phyloP scores from a whole-genome alignment of 495 filamentous ascomycete genomes.

The Penicillium lividum region DNA sequence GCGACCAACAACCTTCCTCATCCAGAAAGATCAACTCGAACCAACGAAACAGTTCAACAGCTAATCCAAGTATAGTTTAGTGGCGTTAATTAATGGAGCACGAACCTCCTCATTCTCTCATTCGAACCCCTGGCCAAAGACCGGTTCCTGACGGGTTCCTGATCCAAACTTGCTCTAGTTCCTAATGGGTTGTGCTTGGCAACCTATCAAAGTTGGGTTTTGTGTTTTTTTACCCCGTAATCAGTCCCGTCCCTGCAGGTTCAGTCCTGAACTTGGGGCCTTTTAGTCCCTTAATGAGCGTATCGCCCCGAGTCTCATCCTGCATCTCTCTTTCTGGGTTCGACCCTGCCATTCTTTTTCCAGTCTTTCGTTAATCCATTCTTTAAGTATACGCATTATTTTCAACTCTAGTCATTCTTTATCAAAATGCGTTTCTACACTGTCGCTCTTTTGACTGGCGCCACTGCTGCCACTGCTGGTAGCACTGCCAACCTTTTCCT shows the following conservation, averaged over 20 bases:
- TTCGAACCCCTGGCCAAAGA: not conserved
- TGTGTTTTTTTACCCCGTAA: not conserved
- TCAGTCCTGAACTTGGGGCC: not conserved
- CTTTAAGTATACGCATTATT: slow-evolving; percentile 14
- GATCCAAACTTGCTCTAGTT: slow-evolving; percentile 3
- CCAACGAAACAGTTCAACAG: not conserved
- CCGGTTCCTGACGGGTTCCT: slow-evolving; percentile 7
- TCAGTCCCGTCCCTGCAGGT: not conserved
- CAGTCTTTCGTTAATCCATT: slow-evolving; percentile 13
- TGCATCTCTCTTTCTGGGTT: not conserved
- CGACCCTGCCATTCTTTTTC: slow-evolving; percentile 3
- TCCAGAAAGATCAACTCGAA: not conserved
- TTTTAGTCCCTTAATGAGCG: slow-evolving; percentile 1
- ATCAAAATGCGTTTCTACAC: slow-evolving; percentile 33
- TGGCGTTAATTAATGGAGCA: slow-evolving; percentile 5
- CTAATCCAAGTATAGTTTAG: slow-evolving; percentile 15
- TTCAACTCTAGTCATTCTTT: slow-evolving; percentile 28
- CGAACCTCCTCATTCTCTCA: slow-evolving; percentile 1
- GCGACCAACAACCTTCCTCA: not conserved
- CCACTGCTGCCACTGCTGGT: slow-evolving; percentile 30
- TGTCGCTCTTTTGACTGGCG: slow-evolving; percentile 31
- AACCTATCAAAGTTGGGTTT: not conserved
- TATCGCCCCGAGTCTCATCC: not conserved
- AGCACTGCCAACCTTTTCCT: slow-evolving; percentile 34
- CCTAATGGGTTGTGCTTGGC: not conserved